Evolutionary conservation across 2,329 filamentous ascomycete species (phyloP), one percentile per base, ranked within the genome.

Genomic region (Verticillium tricorpus): DNA sequence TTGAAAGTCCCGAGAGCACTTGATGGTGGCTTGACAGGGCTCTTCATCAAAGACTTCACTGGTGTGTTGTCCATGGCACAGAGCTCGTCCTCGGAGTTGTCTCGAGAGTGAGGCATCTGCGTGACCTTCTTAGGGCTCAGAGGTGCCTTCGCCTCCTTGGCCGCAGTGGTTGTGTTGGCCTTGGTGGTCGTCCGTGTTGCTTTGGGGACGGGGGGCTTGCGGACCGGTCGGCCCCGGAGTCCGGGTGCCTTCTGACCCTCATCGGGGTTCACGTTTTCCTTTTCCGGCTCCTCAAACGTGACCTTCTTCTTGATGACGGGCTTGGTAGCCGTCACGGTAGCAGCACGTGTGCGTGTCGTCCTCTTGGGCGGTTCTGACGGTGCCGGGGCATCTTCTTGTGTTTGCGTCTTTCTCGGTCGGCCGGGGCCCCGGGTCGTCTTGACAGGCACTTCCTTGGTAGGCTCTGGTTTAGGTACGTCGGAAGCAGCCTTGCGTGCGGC

Each of bases 91-190:
- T 88, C 85, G 34, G 85, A 86, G 32, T 70, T 68, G 59, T 83
- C 82, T 65, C 74, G 73, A 69, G 69, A 77, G 63, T 77, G 66
- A 58, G 79, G 76, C 67, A 88, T 76, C 74, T 87, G 84, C 50
- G 84, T 85, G 67, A 85, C 80, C 78, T 89, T 89, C 78, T 84
- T 88, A 75, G 85, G 85, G 74, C 85, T 88, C 60, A 89, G 76
- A 37, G 86, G 85, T 61, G 79, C 80, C 65, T 80, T 80, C 50
- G 74, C 72, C 61, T 76, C 71, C 63, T 76, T 73, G 22, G 69
- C 66, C n/a, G 72, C 68, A 6, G 68, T 64, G 14, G 70, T 56
- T n/a, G 62, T 57, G 8, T 68, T 64, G 2, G 68, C 60, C 61
- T 65, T 75, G 60, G 65, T 65, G n/a, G 68, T 62, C 54, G 67